A percentile compares a stretch with the other conserved stretches of the same genome.
Evolutionary conservation across 805 yeast species (phyloP).

Genomic region (Starmerella bombi): DNA sequence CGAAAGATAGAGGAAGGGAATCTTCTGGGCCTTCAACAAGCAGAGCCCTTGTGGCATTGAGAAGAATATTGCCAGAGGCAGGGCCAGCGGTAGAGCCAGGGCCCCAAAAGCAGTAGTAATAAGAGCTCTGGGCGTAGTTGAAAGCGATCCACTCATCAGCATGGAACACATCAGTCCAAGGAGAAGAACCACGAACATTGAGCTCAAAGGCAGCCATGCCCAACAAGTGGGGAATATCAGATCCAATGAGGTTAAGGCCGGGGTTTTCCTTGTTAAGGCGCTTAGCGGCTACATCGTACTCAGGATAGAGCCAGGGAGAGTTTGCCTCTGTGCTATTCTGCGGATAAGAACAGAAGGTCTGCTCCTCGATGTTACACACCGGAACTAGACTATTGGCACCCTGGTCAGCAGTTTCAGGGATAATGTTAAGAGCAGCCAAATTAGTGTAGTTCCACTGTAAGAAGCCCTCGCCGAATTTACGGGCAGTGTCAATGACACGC

Average conservation of each 20-base stretch:
- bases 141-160: constrained; percentile 23
- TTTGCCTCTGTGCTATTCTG: constrained; percentile 3
- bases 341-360: constrained; percentile 26
- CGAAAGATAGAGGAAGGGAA: constrained; percentile 32
- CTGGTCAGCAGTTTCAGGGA: constrained; percentile 18
- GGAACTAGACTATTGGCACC: constrained; percentile 23
- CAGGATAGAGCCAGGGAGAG: constrained; percentile 6
- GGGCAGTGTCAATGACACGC: constrained; percentile 30
- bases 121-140: constrained; percentile 18
- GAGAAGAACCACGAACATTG: constrained; percentile 36
- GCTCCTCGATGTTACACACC: constrained; percentile 21
- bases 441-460: constrained; percentile 22
- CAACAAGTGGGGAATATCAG: constrained; percentile 34
- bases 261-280: constrained; percentile 21
- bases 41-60: constrained; percentile 38
- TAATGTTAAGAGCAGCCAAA: constrained; percentile 18
- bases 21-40: constrained; percentile 31
- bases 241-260: constrained; percentile 30
- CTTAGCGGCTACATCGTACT: constrained; percentile 17
- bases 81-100: constrained; percentile 22
- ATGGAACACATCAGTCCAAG: constrained; percentile 27
- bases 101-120: constrained; percentile 23
- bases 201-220: constrained; percentile 37
- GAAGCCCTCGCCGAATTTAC: constrained; percentile 24
- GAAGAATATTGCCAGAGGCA: constrained; percentile 34